Base-by-base conservation (phyloP, 441 rosid genomes). In the Jatropha podagrica region DNA sequence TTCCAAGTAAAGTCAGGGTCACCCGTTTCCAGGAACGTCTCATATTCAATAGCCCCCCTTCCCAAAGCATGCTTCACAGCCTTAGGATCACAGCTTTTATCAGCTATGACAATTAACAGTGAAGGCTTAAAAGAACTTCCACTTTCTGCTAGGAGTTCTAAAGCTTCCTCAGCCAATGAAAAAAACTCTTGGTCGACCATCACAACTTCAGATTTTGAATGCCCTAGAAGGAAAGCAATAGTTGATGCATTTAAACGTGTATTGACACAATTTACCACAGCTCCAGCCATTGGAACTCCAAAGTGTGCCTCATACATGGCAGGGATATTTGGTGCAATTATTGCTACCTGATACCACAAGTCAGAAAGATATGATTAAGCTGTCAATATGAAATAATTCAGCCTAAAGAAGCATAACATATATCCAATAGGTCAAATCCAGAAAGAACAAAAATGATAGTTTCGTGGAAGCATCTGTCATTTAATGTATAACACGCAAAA, bases 261-360 rank as follows among this genome's bases (percentile, higher is more conserved):
- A 72, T 93, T 96, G 56, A 93, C 89, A 48, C 80, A 32, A 67
- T 94, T 93, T 60, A 96, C 58, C 54, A 91, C 97, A 60, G 99
- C 96, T 76, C 98, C 97, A 64, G 88, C 79, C 98, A 95, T 91
- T 23, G 98, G 98, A 79, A 95, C 87, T 82, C 95, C 99, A 72
- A 92, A 95, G 80, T 93, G 97, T 69, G 95, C 89, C 87, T 95
- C 98, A 62, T 82, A 95, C 74, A 85, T 69, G 15, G 98, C 97
- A 42, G 98, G 98, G 20, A 87, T 41, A 83, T 96, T 94, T 0
- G 99, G 97, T 10, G 99, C 97, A 46, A 95, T 86, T 52, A 89
- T 42, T 7, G 97, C 93, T n/a, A 92, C 97, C 98, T 93, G 90
- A 74, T 73, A 80, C 64, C 51, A 23, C 9, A 26, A 58, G 51